A percentile compares a stretch with the other conserved stretches of the same genome.
Conservation (phyloP, 305 asterid species). For the Fraxinus nigra region DNA sequence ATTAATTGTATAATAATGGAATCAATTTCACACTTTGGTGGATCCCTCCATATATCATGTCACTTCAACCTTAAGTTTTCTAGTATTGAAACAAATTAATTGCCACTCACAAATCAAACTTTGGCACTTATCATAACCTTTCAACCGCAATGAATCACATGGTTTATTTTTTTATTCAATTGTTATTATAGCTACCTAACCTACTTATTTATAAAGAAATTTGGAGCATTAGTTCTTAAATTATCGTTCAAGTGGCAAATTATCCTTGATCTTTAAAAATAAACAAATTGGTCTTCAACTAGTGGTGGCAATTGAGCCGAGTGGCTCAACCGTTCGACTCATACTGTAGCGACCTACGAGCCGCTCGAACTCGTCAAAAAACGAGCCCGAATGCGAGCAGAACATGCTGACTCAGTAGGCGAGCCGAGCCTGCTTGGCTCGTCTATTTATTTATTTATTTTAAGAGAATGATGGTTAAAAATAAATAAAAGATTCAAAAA, state of each 20-base stretch:
- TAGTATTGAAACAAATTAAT: background rate
- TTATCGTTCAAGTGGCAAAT: background rate
- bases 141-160: background rate
- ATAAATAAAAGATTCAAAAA: too few relatives aligned
- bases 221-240: background rate
- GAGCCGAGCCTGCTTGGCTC: too few relatives aligned
- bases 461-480: too few relatives aligned
- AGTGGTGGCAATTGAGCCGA: too few relatives aligned
- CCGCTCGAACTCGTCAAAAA: too few relatives aligned
- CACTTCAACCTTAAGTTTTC: slow-evolving; percentile 19
- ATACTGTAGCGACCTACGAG: too few relatives aligned
- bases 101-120: background rate
- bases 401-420: too few relatives aligned
- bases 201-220: background rate
- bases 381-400: too few relatives aligned
- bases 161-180: background rate
- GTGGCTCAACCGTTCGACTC: too few relatives aligned
- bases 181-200: background rate
- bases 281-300: background rate
- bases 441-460: too few relatives aligned
- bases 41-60: slow-evolving; percentile 15
- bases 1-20: background rate
- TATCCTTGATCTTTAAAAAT: background rate
- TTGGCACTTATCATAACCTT: background rate
- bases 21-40: slow-evolving; percentile 3